Evolutionary conservation across 148 eudicot genomes (phyloP).

Genomic region (Chenopodium berlandieri): DNA sequence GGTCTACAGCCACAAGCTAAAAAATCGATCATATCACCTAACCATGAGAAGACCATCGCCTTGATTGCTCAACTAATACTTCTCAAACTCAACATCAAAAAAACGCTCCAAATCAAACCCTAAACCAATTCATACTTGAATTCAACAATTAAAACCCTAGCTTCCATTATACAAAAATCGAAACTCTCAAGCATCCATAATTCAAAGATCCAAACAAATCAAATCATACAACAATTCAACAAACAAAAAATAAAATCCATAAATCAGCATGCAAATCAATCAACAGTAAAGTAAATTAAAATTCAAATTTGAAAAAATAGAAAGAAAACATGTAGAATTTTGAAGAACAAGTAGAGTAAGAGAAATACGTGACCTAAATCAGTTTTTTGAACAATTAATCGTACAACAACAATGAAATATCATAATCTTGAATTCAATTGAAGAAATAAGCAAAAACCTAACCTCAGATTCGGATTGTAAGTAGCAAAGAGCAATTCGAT

Average conservation of each 20-base stretch:
- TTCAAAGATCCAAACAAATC: not conserved
- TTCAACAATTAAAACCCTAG: not conserved
- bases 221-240: not conserved
- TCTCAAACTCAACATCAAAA: not conserved
- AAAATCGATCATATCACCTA: not conserved
- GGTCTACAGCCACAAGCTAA: not conserved
- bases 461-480: too few relatives aligned
- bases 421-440: too few relatives aligned
- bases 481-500: too few relatives aligned
- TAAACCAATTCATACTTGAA: not conserved
- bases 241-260: not conserved
- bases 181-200: not conserved
- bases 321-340: too few relatives aligned
- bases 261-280: not conserved
- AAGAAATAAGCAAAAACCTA: too few relatives aligned
- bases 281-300: slow-evolving; percentile 6
- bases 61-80: not conserved
- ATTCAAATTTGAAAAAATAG: not conserved
- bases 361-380: too few relatives aligned
- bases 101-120: not conserved
- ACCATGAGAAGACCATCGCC: not conserved
- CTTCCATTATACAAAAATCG: not conserved
- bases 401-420: too few relatives aligned
- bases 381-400: too few relatives aligned
- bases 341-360: too few relatives aligned